Conservation (phyloP, 306 rosid genomes). For the Inga laurina region DNA sequence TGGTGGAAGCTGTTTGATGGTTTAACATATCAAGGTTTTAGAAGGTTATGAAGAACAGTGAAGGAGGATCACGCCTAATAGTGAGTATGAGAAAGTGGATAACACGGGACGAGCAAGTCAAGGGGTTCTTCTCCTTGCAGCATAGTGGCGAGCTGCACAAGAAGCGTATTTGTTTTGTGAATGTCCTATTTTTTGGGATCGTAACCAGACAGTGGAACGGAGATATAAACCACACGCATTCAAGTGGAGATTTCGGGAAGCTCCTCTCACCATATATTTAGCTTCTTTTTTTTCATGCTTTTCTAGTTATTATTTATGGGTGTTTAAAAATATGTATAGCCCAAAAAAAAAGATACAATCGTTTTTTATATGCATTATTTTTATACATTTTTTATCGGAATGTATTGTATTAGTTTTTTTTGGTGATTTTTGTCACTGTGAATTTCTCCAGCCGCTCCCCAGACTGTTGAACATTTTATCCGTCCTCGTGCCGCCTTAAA, state of each 20-base stretch:
- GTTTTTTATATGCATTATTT: not conserved
- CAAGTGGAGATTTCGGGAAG: not conserved
- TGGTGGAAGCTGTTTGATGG: conserved; percentile 38
- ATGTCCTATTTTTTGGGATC: not conserved
- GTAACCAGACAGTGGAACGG: not conserved
- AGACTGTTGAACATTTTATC: not conserved
- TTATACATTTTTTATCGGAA: not conserved
- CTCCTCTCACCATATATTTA: not conserved
- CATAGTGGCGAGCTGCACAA: not conserved
- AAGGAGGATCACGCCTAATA: not conserved
- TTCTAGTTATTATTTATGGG: not conserved
- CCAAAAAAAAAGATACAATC: not conserved
- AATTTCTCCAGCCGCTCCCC: not conserved
- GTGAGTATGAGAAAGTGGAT: conserved; percentile 25
- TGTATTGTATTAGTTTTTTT: not conserved
- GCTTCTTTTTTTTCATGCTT: not conserved
- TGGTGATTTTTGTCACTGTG: not conserved
- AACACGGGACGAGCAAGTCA: not conserved
- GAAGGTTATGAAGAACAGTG: not conserved
- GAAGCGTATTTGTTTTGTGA: not conserved
- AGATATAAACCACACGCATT: conserved; percentile 32
- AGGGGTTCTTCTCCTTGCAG: not conserved
- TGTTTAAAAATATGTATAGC: not conserved
- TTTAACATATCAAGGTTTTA: conserved; percentile 48
- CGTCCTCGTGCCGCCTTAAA: not conserved